Conservation (phyloP, 2,329 filamentous ascomycete genomes). For the Botrytis fabae region DNA sequence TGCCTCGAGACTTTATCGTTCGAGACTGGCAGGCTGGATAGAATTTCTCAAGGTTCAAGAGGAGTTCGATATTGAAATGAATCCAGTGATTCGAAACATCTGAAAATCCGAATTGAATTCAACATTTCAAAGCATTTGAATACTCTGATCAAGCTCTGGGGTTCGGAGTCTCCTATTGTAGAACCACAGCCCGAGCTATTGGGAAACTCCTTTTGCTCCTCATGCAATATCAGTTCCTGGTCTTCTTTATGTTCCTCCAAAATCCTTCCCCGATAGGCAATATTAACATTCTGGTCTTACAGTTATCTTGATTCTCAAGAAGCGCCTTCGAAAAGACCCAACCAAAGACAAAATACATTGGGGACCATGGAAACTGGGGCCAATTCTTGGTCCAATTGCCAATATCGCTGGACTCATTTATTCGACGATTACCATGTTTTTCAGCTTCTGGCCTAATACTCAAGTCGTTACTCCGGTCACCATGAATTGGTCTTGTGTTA, state of each 20-base stretch:
- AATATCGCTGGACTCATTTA: conserved; percentile 20
- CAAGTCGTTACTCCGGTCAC: conserved; percentile 16
- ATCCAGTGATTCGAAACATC: background rate
- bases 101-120: background rate
- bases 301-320: conserved; percentile 45
- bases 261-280: background rate
- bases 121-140: background rate
- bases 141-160: background rate
- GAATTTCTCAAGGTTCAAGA: background rate
- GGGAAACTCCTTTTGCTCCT: background rate
- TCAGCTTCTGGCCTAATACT: conserved; percentile 22
- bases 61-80: background rate
- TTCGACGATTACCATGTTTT: conserved; percentile 22
- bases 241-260: background rate
- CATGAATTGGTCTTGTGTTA: conserved; percentile 25
- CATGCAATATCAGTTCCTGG: background rate
- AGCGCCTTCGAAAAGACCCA: conserved; percentile 40
- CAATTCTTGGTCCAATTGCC: conserved; percentile 24
- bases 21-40: background rate
- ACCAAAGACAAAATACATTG: conserved; percentile 22
- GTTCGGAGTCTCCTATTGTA: background rate
- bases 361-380: conserved; percentile 25
- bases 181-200: background rate
- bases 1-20: background rate
- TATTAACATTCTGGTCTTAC: background rate